Evolutionary conservation across 208 protist genomes (phyloP), one percentile per base, ranked within the genome.

Genomic region (Acanthamoeba triangularis): DNA sequence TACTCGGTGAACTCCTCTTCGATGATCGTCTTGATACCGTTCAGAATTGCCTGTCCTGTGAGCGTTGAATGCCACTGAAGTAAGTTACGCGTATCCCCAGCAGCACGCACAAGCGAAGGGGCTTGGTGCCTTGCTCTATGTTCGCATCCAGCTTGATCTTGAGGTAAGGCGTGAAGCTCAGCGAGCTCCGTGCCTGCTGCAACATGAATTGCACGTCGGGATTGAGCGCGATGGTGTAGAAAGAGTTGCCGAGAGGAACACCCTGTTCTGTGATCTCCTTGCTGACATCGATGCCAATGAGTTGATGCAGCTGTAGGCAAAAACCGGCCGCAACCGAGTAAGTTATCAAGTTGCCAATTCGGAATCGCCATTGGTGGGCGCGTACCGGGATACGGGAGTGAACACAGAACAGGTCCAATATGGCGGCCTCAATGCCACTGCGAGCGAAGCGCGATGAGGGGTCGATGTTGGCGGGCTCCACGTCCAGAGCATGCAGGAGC

Each of bases 181-280:
- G 80, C 6, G 80, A 33, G 52, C 80, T 88, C 8, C 72, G 33
- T 0, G 80, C 80, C 20, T 88, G 80, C n/a, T 63, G 23, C 41
- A 88, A 28, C 80, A 88, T 88, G 80, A 88, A 88, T 30, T 88
- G n/a, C n/a, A 88, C 52, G 20, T 88, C 80, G 44, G 80, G 80
- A 23, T 88, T 88, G 47, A 88, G 80, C 5, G 80, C 80, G 52
- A 88, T 88, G 10, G 80, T 88, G 30, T 88, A 88, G 80, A 88
- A 88, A 1, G 80, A 88, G 52, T 44, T 88, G 49, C 80, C 80
- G 7, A 88, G 80, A 13, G 80, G 80, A 8, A 88, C 11, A 11
- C 80, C 80, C 11, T 88, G 80, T 11, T 63, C 49, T 25, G 28
- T 63, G n/a, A 35, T 28, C 25, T 88, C 80, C 30, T 54, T 41